Conservation (phyloP, 169 alveolate species). For the Plasmodium gonderi region DNA sequence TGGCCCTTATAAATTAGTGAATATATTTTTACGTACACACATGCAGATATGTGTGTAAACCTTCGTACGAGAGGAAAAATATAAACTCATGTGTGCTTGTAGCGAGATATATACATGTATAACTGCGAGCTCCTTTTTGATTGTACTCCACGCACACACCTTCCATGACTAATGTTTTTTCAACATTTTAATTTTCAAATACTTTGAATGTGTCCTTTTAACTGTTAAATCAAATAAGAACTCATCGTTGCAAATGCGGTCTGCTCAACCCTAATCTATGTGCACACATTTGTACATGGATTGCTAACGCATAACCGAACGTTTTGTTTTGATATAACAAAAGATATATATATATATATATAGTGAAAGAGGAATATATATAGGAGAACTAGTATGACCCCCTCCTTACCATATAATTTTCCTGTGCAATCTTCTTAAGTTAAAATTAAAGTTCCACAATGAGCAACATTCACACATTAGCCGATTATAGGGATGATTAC, state of each 20-base stretch:
- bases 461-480: constrained; percentile 75
- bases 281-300: background rate
- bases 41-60: background rate
- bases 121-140: background rate
- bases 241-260: background rate
- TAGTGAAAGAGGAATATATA: background rate
- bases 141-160: no score
- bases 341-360: no score
- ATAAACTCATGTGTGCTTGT: background rate
- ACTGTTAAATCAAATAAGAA: background rate
- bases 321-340: background rate
- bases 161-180: no score
- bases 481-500: constrained; percentile 54
- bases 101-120: no score
- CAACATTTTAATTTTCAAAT: background rate
- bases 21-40: background rate
- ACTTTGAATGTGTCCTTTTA: background rate
- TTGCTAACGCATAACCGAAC: background rate
- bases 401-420: background rate
- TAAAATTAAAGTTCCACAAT: constrained; percentile 1
- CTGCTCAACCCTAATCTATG: background rate
- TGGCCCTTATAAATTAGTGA: background rate
- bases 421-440: background rate
- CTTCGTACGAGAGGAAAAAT: background rate
- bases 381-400: background rate